These are phyloP conservation scores for Candida golubevii DNA, from an alignment of 805 yeast genomes.

Conservation along the genomic window DNA sequence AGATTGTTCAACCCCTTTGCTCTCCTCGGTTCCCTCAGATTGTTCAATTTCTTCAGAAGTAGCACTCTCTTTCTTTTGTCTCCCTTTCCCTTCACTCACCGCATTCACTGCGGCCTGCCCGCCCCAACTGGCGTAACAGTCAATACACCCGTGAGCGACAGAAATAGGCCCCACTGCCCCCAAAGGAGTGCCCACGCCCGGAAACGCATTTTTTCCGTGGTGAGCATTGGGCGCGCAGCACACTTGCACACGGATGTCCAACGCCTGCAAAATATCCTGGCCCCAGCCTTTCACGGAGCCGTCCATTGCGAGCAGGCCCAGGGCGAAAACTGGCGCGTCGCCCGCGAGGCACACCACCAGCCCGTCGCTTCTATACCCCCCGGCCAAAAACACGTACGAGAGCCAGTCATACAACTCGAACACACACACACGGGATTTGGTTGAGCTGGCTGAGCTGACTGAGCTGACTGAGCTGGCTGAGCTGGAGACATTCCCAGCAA, in stretches of 20 bases:
- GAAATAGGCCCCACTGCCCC: conserved; percentile 16
- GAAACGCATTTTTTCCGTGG: background rate
- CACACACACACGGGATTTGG: conserved; percentile 16
- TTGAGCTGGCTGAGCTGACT: no score
- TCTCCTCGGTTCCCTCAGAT: background rate
- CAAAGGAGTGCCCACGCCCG: conserved; percentile 18
- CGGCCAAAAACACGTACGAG: conserved; percentile 24
- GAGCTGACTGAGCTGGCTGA: no score
- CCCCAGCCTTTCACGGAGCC: conserved; percentile 59
- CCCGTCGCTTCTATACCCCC: conserved; percentile 19
- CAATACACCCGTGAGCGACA: conserved; percentile 50
- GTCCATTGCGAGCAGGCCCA: conserved; percentile 41
- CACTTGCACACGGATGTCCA: conserved; percentile 16
- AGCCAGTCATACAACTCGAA: conserved; percentile 54
- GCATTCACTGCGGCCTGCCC: conserved; percentile 9
- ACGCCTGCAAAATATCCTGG: conserved; percentile 17
- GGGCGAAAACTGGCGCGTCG: conserved; percentile 10
- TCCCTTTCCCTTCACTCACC: background rate
- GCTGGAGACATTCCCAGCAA: no score
- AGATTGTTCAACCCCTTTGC: background rate
- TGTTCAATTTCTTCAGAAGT: no score
- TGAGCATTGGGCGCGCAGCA: conserved; percentile 6
- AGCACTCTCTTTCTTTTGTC: background rate
- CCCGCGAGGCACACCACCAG: conserved; percentile 9
- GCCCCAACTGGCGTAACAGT: conserved; percentile 49